Percentiles rank a stretch among this genome's conserved stretches.
Evolutionary conservation across 306 rosid species (phyloP).

Genomic region (Cajanus cajan): DNA sequence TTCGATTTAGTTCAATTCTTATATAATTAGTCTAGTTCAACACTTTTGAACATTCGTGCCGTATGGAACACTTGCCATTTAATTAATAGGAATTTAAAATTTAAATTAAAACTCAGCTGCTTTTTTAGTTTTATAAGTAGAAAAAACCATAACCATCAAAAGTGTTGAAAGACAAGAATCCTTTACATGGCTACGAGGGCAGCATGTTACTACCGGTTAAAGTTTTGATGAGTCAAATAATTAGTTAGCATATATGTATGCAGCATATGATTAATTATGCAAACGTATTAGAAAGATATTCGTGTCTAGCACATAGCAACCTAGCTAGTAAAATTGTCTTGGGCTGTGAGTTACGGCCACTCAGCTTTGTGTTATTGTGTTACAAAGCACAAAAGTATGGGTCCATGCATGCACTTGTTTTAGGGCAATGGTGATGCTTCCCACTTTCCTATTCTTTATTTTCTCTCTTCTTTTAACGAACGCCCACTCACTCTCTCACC

Average conservation of each 20-base stretch:
- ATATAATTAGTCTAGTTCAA: too few species aligned
- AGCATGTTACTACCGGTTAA: slow-evolving; percentile 40
- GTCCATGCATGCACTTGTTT: slow-evolving; percentile 37
- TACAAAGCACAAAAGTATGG: slow-evolving; percentile 67
- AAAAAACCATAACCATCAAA: slow-evolving; percentile 14
- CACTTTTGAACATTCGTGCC: too few species aligned
- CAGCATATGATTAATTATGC: slow-evolving; percentile 26
- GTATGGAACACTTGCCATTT: too few species aligned
- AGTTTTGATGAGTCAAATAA: not conserved
- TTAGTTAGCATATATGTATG: slow-evolving; percentile 21
- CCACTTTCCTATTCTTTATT: slow-evolving; percentile 53
- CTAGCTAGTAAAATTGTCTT: slow-evolving; percentile 46
- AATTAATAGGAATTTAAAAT: not conserved
- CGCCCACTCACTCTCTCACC: slow-evolving; percentile 66
- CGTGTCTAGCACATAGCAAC: slow-evolving; percentile 35
- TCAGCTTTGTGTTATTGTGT: slow-evolving; percentile 36
- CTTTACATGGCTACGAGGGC: slow-evolving; percentile 13
- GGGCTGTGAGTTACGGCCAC: slow-evolving; percentile 40
- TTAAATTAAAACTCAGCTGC: not conserved
- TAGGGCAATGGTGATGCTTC: slow-evolving; percentile 61
- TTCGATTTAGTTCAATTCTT: too few species aligned
- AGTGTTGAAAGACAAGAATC: slow-evolving; percentile 32
- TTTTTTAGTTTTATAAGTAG: not conserved
- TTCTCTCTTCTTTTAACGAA: slow-evolving; percentile 79
- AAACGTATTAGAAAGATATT: slow-evolving; percentile 36